Percentiles rank a stretch among this genome's conserved stretches.
Evolutionary conservation across 2,329 filamentous ascomycete genomes (phyloP).

Genomic region (Paecilomyces fulvus): DNA sequence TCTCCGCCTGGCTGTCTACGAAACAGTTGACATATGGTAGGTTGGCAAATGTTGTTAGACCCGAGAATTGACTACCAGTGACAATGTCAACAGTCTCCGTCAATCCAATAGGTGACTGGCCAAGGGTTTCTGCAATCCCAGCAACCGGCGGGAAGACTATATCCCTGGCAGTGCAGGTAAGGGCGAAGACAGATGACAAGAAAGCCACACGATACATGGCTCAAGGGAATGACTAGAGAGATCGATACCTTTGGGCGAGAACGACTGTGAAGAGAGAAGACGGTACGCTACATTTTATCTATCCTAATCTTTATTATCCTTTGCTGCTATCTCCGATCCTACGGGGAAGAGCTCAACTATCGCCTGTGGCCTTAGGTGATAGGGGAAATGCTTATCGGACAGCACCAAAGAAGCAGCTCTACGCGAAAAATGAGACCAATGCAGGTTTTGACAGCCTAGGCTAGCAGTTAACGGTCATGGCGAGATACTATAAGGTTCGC

Average conservation of each 20-base stretch:
- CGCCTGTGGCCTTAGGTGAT: background rate
- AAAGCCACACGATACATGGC: background rate
- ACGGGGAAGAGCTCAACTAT: background rate
- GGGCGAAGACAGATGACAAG: conserved; percentile 1
- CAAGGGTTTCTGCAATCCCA: conserved; percentile 9
- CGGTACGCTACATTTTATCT: background rate
- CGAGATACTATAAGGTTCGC: too few relatives aligned
- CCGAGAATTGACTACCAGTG: conserved; percentile 35
- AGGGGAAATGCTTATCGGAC: background rate
- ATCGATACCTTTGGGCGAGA: background rate
- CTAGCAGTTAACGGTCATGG: too few relatives aligned
- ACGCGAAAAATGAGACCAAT: background rate
- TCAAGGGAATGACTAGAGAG: background rate
- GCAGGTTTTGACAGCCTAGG: background rate
- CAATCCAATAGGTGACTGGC: conserved; percentile 8
- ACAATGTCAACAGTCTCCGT: conserved; percentile 33
- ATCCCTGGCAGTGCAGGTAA: conserved; percentile 9
- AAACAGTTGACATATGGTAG: conserved; percentile 26
- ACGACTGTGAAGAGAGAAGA: background rate
- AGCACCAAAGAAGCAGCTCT: background rate
- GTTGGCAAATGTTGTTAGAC: conserved; percentile 24
- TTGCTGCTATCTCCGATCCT: background rate
- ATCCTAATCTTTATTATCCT: background rate
- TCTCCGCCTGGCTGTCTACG: conserved; percentile 10
- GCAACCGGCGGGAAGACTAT: conserved; percentile 21